Evolutionary conservation across 768 basidiomycete genomes (phyloP), one percentile per base, ranked within the genome.

Genomic region (Hygrophoropsis aurantiaca): DNA sequence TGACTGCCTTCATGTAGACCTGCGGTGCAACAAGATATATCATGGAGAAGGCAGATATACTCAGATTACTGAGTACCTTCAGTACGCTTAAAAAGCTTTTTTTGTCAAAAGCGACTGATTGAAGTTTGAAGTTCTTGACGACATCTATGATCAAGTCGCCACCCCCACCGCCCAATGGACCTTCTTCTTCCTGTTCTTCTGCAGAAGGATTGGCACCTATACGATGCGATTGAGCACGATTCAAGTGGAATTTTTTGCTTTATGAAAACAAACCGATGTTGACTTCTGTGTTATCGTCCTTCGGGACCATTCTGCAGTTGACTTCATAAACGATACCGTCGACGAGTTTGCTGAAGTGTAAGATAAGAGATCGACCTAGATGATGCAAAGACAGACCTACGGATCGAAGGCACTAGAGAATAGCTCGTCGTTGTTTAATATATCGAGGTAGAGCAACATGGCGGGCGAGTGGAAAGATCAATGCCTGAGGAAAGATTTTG

Each of bases 1-100:
- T 94, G 67, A 97, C 72, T 11, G 78, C 70, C 72, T 98, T 98
- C 94, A 98, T 95, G 77, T 99, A 99, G 11, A 72, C 82, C 90
- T 94, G 50, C 10, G 27, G 13, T 6, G 7, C 27, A 13, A 30
- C 13, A 13, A 30, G n/a, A n/a, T n/a, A 34, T 36, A 33, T 10
- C 37, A 43, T 19, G 42, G 11, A 32, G 27, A 9, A 26, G 18
- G 21, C 44, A 3, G 15, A 6, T 11, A 13, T n/a, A 9, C 11
- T 19, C 0, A 44, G 18, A 26, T n/a, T n/a, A 40, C 5, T 55
- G 35, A 20, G 42, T 18, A 83, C 91, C 79, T 95, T 98, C 64
- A 98, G 81, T 65, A 93, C 84, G 9, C 75, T 61, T 33, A 89
- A 68, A 67, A 78, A 98, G n/a, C 71, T 66, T 70, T 94, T 95